Conservation (phyloP, 169 alveolate genomes). For the Eimeria praecox region DNA sequence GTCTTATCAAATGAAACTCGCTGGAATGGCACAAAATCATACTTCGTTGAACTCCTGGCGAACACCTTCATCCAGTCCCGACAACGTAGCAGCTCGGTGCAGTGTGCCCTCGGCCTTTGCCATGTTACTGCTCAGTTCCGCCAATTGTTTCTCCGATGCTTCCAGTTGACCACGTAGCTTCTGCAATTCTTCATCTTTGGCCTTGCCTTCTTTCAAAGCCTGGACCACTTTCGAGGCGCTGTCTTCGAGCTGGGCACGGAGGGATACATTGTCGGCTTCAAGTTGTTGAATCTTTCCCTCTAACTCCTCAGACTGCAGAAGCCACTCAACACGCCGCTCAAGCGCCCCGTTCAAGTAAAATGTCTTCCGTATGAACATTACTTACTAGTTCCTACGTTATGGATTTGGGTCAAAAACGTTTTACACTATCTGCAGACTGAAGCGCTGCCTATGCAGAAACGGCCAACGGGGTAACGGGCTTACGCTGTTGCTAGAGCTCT, state of each 20-base stretch:
- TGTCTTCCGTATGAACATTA: too few relatives aligned
- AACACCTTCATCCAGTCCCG: constrained; percentile 73
- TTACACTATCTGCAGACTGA: neutral
- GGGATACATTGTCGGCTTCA: constrained; percentile 62
- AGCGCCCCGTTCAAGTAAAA: neutral
- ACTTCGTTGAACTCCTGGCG: constrained; percentile 78
- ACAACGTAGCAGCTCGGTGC: constrained; percentile 78
- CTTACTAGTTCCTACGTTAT: neutral
- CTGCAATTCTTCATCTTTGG: constrained; percentile 68
- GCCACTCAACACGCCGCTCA: neutral
- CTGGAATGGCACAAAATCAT: neutral
- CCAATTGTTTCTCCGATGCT: constrained; percentile 44
- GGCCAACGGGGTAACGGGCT: neutral
- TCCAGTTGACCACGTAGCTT: constrained; percentile 20
- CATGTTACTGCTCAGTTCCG: constrained; percentile 71
- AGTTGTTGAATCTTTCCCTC: constrained; percentile 40
- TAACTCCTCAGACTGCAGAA: constrained; percentile 58
- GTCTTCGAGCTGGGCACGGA: constrained; percentile 68
- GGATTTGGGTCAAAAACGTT: neutral
- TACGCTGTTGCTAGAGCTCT: constrained; percentile 20
- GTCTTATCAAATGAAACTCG: neutral
- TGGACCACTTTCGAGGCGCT: constrained; percentile 61
- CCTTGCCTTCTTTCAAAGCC: constrained; percentile 57
- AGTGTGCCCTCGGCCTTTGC: constrained; percentile 77
- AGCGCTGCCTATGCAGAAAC: neutral